Evolutionary conservation across 306 rosid species (phyloP).

Genomic region (Vigna hirtella): DNA sequence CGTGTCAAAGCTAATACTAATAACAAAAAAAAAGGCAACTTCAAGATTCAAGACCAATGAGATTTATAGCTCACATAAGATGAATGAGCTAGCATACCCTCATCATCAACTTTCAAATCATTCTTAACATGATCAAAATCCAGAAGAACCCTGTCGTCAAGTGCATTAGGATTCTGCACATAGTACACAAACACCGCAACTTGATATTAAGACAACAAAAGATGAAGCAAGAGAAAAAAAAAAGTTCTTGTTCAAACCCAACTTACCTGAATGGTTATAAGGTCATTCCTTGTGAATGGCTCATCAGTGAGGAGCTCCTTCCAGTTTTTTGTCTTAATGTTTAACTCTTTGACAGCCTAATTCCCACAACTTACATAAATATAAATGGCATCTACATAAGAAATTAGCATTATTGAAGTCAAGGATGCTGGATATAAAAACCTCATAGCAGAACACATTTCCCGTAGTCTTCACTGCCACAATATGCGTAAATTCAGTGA

Average conservation of each 20-base stretch:
- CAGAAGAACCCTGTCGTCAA: slow-evolving; percentile 79
- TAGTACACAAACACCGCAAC: slow-evolving; percentile 36
- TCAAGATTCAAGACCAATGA: slow-evolving; percentile 35
- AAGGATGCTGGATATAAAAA: slow-evolving; percentile 40
- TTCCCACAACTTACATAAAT: slow-evolving; percentile 27
- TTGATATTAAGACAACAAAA: slow-evolving; percentile 34
- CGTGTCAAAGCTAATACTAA: slow-evolving; percentile 35
- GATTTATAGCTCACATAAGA: slow-evolving; percentile 34
- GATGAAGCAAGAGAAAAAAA: slow-evolving; percentile 19
- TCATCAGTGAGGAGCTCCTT: slow-evolving; percentile 97
- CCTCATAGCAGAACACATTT: slow-evolving; percentile 97
- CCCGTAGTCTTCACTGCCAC: slow-evolving; percentile 97
- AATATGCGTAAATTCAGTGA: slow-evolving; percentile 94
- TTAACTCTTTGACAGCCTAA: slow-evolving; percentile 92
- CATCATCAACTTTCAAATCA: slow-evolving; percentile 80
- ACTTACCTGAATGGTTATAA: slow-evolving; percentile 89
- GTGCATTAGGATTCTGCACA: slow-evolving; percentile 94
- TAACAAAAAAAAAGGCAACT: slow-evolving; percentile 15
- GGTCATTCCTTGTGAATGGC: slow-evolving; percentile 81
- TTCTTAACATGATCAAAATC: slow-evolving; percentile 94
- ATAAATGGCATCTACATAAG: slow-evolving; percentile 37
- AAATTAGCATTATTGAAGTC: slow-evolving; percentile 28
- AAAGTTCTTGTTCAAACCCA: slow-evolving; percentile 34
- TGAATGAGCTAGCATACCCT: slow-evolving; percentile 65
- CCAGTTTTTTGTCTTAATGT: slow-evolving; percentile 95